Percentiles rank a stretch among this genome's conserved stretches.
These are phyloP conservation scores for Dalbergia oliveri DNA, from an alignment of 306 rosid genomes.

Conservation along the genomic window DNA sequence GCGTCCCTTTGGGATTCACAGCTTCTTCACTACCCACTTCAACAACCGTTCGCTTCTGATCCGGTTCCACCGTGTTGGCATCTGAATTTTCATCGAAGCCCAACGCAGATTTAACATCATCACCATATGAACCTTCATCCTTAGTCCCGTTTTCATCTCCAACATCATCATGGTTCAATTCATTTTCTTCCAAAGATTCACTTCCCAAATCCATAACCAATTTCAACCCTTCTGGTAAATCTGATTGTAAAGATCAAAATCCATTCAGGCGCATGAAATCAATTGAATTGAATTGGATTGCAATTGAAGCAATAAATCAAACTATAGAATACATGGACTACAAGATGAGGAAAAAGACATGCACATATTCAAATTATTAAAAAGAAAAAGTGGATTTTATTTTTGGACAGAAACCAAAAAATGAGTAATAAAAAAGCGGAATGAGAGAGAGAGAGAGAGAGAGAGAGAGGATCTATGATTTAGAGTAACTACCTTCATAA, in stretches of 20 bases:
- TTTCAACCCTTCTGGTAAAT: conserved; percentile 29
- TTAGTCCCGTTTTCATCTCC: conserved; percentile 50
- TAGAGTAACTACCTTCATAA: conserved; percentile 51
- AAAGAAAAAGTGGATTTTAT: neutral
- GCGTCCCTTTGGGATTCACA: conserved; percentile 44
- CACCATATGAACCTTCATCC: conserved; percentile 51
- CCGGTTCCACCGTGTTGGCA: conserved; percentile 23
- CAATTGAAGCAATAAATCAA: conserved; percentile 40
- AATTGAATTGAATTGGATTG: conserved; percentile 30
- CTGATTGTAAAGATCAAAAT: conserved; percentile 41
- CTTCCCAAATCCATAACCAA: conserved; percentile 78
- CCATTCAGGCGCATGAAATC: conserved; percentile 37
- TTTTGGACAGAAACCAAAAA: conserved; percentile 4
- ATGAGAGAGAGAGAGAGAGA: conserved; percentile 22
- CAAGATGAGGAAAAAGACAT: neutral
- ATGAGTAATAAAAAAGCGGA: conserved; percentile 4
- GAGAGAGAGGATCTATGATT: conserved; percentile 32
- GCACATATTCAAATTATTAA: neutral
- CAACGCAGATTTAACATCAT: conserved; percentile 49
- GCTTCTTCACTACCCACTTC: conserved; percentile 47
- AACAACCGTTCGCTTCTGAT: conserved; percentile 36
- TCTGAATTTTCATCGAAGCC: conserved; percentile 50
- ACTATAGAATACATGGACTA: conserved; percentile 23
- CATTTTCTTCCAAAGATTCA: conserved; percentile 74
- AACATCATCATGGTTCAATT: conserved; percentile 56